A percentile compares a stretch with the other conserved stretches of the same genome.
These are phyloP conservation scores for Rhodomyrtus psidioides DNA, from an alignment of 441 rosid genomes.

Conservation along the genomic window DNA sequence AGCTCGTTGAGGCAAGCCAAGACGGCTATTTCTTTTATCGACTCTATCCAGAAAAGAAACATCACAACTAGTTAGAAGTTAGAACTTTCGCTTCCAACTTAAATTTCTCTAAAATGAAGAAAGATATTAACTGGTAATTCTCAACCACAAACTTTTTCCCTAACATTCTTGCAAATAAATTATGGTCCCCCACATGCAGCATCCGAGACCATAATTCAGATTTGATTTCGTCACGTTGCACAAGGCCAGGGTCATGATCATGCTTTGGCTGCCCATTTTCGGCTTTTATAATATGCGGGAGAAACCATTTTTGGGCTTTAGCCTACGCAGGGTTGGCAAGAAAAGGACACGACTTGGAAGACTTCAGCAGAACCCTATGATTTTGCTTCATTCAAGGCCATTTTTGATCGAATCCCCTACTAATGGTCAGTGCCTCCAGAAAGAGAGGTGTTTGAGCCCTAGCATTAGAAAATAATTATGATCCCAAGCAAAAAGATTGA, in stretches of 20 bases:
- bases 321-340: conserved; percentile 29
- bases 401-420: neutral
- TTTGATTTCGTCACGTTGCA: neutral
- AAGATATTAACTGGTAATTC: neutral
- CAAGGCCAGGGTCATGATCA: neutral
- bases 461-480: neutral
- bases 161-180: neutral
- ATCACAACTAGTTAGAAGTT: neutral
- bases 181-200: neutral
- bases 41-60: neutral
- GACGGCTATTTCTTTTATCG: neutral
- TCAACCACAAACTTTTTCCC: neutral
- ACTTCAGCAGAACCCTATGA: neutral
- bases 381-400: neutral
- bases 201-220: neutral
- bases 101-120: neutral
- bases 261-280: neutral
- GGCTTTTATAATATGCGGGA: neutral
- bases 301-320: neutral
- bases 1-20: neutral
- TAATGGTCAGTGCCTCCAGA: neutral
- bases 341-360: conserved; percentile 9
- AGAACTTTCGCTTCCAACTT: neutral
- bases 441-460: neutral
- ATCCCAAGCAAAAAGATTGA: neutral